phyloP scores from a whole-genome alignment of 2,329 filamentous ascomycete species.

The Fusarium udum region DNA sequence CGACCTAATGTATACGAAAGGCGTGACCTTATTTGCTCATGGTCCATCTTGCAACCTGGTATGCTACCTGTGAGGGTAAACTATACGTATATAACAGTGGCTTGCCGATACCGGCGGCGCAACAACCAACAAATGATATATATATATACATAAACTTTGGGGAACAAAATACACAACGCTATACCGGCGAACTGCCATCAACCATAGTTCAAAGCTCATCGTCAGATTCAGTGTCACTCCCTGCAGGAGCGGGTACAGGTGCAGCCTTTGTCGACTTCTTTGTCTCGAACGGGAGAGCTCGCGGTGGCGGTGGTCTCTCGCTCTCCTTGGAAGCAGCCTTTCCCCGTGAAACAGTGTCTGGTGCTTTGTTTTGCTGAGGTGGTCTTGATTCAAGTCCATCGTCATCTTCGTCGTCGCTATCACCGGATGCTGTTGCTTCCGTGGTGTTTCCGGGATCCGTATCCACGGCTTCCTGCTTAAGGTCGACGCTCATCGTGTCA shows the following conservation, averaged over 20 bases:
- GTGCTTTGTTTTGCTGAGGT: constrained; percentile 4
- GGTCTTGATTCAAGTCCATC: constrained; percentile 27
- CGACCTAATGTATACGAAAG: background rate
- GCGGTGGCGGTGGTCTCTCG: constrained; percentile 49
- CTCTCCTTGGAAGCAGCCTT: constrained; percentile 26
- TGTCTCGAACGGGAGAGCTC: constrained; percentile 57
- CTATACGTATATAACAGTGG: background rate
- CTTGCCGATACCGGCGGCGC: background rate
- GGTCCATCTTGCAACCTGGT: background rate
- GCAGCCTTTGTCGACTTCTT: constrained; percentile 46
- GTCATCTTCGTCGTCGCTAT: constrained; percentile 55
- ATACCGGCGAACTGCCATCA: constrained; percentile 3
- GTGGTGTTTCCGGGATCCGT: constrained; percentile 54
- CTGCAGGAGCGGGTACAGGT: constrained; percentile 43
- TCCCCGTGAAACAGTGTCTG: background rate
- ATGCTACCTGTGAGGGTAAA: background rate
- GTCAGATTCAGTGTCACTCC: constrained; percentile 64
- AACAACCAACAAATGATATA: background rate
- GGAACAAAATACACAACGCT: background rate
- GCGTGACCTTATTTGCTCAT: background rate
- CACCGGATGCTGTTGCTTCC: constrained; percentile 53
- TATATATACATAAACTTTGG: background rate
- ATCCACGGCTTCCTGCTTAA: constrained; percentile 49
- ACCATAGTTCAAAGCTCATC: constrained; percentile 59
- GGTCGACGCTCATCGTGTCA: constrained; percentile 62